Base-by-base conservation (phyloP, 83 land plant species). In the Thuja plicata region DNA sequence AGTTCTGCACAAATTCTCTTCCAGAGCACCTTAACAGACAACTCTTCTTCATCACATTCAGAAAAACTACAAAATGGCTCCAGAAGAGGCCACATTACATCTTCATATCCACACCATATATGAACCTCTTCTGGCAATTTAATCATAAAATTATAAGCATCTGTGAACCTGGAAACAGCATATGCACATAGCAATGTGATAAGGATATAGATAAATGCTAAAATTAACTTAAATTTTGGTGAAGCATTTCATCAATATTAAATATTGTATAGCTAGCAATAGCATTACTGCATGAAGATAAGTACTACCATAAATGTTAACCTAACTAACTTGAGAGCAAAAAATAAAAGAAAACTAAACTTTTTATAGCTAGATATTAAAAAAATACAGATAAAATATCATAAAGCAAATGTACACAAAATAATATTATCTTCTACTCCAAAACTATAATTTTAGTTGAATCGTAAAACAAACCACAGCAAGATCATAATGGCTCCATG, bases 51-150 rank as follows among this genome's bases (percentile, higher is more conserved):
- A 45, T 90, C 89, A 34, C 90, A 94, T 12, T 92, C 89, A 57
- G 85, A 94, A 66, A 91, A 98, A 87, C 90, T 89, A 86, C 92
- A 93, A 60, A 97, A 97, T 16, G 97, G 93, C 90, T 98, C 99
- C 90, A 98, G 50, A 34, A 97, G 95, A 52, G 99, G 99, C 60
- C 94, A 92, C 92, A 95, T 94, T 41, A 98, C 27, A 40, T 97
- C 97, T 82, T 89, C 80, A 57, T 88, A 89, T 13, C 89, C 92
- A 92, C 99, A 98, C 99, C 99, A 98, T 21, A 98, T 92, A 88
- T 98, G 99, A 86, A 24, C 88, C 71, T 94, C 95, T 50, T 88
- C 79, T 24, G 99, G 97, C 79, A 91, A 88, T 62, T 73, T 38
- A 38, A 91, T 91, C 79, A 95, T 88, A 70, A 90, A 93, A 24